Evolutionary conservation across 495 filamentous ascomycete genomes (phyloP), one percentile per base, ranked within the genome.

Genomic region (Aspergillus affinis): DNA sequence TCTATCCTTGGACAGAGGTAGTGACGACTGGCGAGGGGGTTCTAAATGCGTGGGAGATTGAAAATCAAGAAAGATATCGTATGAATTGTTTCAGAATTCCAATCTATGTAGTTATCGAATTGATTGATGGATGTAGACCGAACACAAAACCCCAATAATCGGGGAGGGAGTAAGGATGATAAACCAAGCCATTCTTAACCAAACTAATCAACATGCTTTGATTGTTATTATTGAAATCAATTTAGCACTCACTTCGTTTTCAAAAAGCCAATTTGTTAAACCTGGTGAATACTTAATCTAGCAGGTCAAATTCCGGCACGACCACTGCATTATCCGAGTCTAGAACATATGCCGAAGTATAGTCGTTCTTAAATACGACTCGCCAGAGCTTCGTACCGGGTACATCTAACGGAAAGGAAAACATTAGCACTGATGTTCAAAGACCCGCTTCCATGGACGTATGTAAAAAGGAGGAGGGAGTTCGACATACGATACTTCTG

Each of bases 311-410:
- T 20, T 36, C 15, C 17, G 49, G 32, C 47, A 60, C 41, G 17
- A 60, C 50, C 1, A 60, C 32, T 4, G 47, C 13, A 26, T 60
- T 60, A 8, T 18, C 20, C 1, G 30, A 4, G 23, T 58, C 55
- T 23, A 62, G 46, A 2, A 62, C 48, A 19, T 62, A 26, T 23
- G 58, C 36, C 0, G 60, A 58, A 58, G 53, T 19, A 32, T 3
- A 62, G 30, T 62, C 48, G 17, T 27, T 21, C 3, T n/a, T 44
- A 23, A 58, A 62, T 0, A 57, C 48, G n/a, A 48, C 60, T 26
- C 60, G 50, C 60, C 60, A 62, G 26, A 62, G 60, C 30, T 62
- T 62, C 1, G 60, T 51, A 27, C 36, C 55, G 6, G 54, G 54
- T 51, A 57, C 54, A 26, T 58, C 59, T 61, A 51, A 13, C 26